Evolutionary conservation across 805 yeast genomes (phyloP), one percentile per base, ranked within the genome.

Genomic region (Wickerhamiella shivajii): DNA sequence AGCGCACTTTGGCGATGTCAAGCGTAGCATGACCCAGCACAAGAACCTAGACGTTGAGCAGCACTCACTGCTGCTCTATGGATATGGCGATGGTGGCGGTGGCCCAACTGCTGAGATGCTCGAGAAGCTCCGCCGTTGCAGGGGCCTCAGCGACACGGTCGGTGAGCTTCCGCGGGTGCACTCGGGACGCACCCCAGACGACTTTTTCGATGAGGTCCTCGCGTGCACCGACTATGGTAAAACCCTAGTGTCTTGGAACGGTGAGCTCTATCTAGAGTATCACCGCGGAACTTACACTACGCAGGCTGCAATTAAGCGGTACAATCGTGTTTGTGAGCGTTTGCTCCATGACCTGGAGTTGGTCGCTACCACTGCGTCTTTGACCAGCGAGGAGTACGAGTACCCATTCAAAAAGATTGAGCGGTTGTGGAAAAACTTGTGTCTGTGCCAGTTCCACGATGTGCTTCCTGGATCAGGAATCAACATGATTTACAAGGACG

Each of bases 31-130:
- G 36, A 58, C 62, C 17, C 87, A 83, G 49, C 93, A 90, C 58
- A 79, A 85, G 59, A 81, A 85, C 47, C 60, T 79, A 43, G 74
- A 83, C 37, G 71, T 74, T 40, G 84, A 75, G 36, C 87, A 79
- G 39, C 72, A 79, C 7, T 87, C 93, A 0, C 61, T 87, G 45
- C 59, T 90, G 50, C 61, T 84, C 27, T 90, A 70, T 47, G 98
- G 98, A 24, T 75, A 78, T 47, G 98, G 98, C 48, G 98, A 87
- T 53, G 98, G 98, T 46, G 98, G 98, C 41, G 98, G 98, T 43
- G 98, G 98, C 6, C 97, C 98, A 29, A 75, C 81, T 3, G 78
- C 79, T 24, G 93, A 80, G 49, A 85, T 84, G 93, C 49, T 87
- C 42, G 97, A 90, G 51, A 85, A 83, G 52, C 64, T 87, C 49